A percentile compares a stretch with the other conserved stretches of the same genome.
phyloP scores from a whole-genome alignment of 176 grass and related monocot genomes.

The Tuctoria greenei region DNA sequence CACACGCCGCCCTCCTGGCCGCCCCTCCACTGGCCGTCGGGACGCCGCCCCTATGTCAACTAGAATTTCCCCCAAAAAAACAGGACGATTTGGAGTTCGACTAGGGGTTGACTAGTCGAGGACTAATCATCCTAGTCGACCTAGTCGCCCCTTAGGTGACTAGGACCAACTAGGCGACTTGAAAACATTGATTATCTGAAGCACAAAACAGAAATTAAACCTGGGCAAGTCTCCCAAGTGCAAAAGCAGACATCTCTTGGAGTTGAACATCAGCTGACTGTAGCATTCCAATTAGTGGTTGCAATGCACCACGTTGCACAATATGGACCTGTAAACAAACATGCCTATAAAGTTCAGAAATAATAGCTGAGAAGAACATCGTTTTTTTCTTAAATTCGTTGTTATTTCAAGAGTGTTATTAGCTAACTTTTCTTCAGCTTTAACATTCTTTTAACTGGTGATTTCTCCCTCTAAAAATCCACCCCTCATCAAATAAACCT shows the following conservation, averaged over 20 bases:
- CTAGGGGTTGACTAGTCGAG: too few species aligned
- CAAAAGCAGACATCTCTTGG: constrained; percentile 97
- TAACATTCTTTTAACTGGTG: neutral
- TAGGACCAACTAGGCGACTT: too few species aligned
- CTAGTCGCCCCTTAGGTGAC: too few species aligned
- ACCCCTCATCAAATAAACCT: neutral
- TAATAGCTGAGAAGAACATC: neutral
- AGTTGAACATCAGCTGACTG: constrained; percentile 94
- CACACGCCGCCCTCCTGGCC: too few species aligned
- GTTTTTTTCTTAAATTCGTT: neutral
- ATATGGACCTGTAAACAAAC: constrained; percentile 80
- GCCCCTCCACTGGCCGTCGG: too few species aligned
- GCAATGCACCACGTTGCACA: constrained; percentile 92
- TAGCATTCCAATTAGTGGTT: constrained; percentile 93
- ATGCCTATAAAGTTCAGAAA: constrained; percentile 24
- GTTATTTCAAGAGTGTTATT: constrained; percentile 3
- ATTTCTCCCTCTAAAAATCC: neutral
- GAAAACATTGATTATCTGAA: constrained; percentile 30
- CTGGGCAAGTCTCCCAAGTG: constrained; percentile 98
- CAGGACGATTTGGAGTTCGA: too few species aligned
- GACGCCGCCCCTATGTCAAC: too few species aligned
- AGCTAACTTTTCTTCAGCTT: neutral
- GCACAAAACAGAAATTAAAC: constrained; percentile 41
- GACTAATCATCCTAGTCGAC: too few species aligned
- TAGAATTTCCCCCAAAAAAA: too few species aligned